Percentiles rank a stretch among this genome's conserved stretches.
Evolutionary conservation across 805 yeast species (phyloP).

Genomic region (Dipodascopsis uninucleata): DNA sequence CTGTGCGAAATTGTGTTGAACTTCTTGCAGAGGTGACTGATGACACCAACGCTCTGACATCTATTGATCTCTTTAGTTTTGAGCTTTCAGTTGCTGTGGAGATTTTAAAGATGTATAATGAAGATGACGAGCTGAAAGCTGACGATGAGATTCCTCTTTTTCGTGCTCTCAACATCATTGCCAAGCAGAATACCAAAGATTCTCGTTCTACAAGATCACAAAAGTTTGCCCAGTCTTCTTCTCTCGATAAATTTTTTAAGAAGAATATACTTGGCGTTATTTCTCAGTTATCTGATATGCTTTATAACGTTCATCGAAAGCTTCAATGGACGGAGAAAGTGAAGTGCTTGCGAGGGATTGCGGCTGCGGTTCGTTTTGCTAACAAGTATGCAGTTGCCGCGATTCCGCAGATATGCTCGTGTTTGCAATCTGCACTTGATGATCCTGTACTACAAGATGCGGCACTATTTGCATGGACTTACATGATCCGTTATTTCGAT

Average conservation of each 20-base stretch:
- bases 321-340: slow-evolving; percentile 70
- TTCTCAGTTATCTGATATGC: slow-evolving; percentile 72
- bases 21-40: slow-evolving; percentile 54
- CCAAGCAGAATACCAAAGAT: slow-evolving; percentile 6
- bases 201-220: background rate
- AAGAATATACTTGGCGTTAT: slow-evolving; percentile 69
- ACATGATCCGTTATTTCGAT: slow-evolving; percentile 54
- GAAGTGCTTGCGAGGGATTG: slow-evolving; percentile 68
- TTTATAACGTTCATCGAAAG: slow-evolving; percentile 68
- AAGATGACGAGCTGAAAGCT: slow-evolving; percentile 26
- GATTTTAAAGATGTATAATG: slow-evolving; percentile 43
- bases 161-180: slow-evolving; percentile 20
- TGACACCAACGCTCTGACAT: slow-evolving; percentile 40
- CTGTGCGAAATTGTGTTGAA: slow-evolving; percentile 48
- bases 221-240: background rate
- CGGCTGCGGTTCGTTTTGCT: slow-evolving; percentile 55
- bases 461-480: slow-evolving; percentile 66
- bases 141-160: slow-evolving; percentile 14
- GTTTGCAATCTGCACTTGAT: slow-evolving; percentile 75
- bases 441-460: slow-evolving; percentile 54
- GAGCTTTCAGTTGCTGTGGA: slow-evolving; percentile 34
- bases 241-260: slow-evolving; percentile 45
- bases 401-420: slow-evolving; percentile 79
- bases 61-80: too few species aligned
- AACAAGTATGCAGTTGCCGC: slow-evolving; percentile 59